Conservation (phyloP, 2,329 filamentous ascomycete genomes). For the Cladosporium halotolerans region DNA sequence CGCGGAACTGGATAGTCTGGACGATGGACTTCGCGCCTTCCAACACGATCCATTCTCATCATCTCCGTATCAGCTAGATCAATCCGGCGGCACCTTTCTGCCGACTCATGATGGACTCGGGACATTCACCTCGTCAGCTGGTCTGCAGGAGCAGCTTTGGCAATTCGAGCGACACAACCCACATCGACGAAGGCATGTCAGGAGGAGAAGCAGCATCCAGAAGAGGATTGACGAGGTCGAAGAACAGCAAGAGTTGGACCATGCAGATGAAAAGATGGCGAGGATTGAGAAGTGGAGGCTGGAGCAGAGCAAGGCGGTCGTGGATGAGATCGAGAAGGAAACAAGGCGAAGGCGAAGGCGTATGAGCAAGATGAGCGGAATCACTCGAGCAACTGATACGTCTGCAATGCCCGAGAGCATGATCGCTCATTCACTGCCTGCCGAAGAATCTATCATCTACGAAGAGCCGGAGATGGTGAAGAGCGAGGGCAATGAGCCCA, state of each 20-base stretch:
- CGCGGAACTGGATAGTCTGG: conserved; percentile 82
- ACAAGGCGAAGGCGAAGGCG: conserved; percentile 59
- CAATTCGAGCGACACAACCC: conserved; percentile 84
- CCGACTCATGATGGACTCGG: conserved; percentile 89
- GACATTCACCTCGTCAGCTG: conserved; percentile 58
- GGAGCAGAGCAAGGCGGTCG: conserved; percentile 77
- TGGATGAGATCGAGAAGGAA: conserved; percentile 86
- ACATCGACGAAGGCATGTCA: conserved; percentile 52
- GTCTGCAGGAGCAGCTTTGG: conserved; percentile 76
- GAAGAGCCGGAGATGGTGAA: conserved; percentile 17
- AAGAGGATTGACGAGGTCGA: conserved; percentile 50
- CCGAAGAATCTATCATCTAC: conserved; percentile 22
- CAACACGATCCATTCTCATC: conserved; percentile 54
- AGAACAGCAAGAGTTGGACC: conserved; percentile 47
- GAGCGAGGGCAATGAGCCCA: conserved; percentile 29
- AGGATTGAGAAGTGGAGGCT: conserved; percentile 88
- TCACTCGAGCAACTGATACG: conserved; percentile 26
- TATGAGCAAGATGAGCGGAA: conserved; percentile 52
- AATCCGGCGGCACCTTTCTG: conserved; percentile 64
- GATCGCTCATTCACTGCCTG: conserved; percentile 14
- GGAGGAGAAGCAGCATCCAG: conserved; percentile 53
- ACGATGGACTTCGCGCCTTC: conserved; percentile 86
- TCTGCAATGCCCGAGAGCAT: conserved; percentile 17
- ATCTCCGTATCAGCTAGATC: conserved; percentile 44
- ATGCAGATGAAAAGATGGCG: conserved; percentile 65